A percentile compares a stretch with the other conserved stretches of the same genome.
Evolutionary conservation across 257 asterid species (phyloP).

Genomic region (Ballota nigra): DNA sequence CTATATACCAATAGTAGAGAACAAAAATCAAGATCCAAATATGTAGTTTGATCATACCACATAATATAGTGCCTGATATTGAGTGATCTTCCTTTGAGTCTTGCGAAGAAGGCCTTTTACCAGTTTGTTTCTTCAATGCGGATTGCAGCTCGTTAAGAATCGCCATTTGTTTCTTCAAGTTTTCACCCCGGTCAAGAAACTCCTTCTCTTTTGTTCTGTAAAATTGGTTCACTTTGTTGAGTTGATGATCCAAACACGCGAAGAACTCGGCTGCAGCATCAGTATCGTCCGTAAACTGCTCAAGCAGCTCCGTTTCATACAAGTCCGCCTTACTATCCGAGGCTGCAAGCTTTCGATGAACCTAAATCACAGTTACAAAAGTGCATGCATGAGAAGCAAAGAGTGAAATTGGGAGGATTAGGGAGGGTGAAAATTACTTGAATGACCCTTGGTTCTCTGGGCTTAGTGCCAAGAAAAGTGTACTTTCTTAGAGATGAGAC

Average conservation of each 20-base stretch:
- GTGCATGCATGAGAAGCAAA: background rate
- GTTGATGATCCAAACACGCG: conserved; percentile 75
- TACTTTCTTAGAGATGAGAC: conserved; percentile 39
- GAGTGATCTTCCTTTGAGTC: conserved; percentile 65
- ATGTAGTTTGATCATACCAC: conserved; percentile 51
- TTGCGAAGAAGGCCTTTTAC: conserved; percentile 35
- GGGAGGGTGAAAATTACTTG: conserved; percentile 41
- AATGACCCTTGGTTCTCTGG: conserved; percentile 52
- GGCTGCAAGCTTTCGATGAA: conserved; percentile 59
- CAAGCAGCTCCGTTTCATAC: conserved; percentile 84
- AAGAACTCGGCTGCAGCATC: conserved; percentile 77
- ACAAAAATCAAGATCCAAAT: background rate
- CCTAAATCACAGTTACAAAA: conserved; percentile 38
- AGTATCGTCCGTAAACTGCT: conserved; percentile 69
- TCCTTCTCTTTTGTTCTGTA: conserved; percentile 70
- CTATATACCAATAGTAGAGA: background rate
- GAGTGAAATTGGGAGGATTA: background rate
- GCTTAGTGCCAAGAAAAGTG: conserved; percentile 42
- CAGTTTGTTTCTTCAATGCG: conserved; percentile 37
- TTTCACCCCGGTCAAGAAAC: conserved; percentile 76
- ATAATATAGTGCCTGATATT: conserved; percentile 75
- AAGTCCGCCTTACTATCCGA: conserved; percentile 49
- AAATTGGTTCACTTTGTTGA: conserved; percentile 93
- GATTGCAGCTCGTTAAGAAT: conserved; percentile 67
- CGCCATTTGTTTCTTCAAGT: conserved; percentile 80